These are phyloP conservation scores for Schizochytrium sp. DNA, from an alignment of 108 stramenopile genomes.

Conservation along the genomic window DNA sequence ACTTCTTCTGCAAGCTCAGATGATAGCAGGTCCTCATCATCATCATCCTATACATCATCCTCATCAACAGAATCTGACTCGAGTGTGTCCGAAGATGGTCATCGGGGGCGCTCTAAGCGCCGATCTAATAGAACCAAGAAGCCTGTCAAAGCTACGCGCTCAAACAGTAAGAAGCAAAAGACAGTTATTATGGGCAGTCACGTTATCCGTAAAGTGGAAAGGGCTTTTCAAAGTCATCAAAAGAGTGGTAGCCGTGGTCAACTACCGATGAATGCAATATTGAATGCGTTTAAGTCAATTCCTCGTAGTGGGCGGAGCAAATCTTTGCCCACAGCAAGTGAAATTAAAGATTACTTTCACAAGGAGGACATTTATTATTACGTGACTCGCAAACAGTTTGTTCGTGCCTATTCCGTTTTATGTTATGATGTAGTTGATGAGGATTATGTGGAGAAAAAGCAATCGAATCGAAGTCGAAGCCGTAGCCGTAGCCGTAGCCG, in stretches of 20 bases:
- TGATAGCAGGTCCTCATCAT: background rate
- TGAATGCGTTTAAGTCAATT: background rate
- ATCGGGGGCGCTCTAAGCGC: background rate
- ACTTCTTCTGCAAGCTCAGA: background rate
- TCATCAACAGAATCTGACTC: background rate
- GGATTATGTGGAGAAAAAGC: background rate
- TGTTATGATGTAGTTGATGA: slow-evolving; percentile 46
- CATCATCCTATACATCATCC: background rate
- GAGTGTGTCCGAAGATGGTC: background rate
- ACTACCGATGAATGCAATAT: background rate
- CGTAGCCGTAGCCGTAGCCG: background rate
- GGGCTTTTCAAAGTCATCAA: slow-evolving; percentile 21
- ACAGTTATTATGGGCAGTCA: slow-evolving; percentile 31
- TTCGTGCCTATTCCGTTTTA: slow-evolving; percentile 1
- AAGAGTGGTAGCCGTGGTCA: slow-evolving; percentile 20
- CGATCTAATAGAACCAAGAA: too few species aligned
- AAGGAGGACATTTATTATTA: slow-evolving; percentile 34
- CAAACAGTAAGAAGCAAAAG: slow-evolving; percentile 8
- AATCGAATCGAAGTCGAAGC: background rate
- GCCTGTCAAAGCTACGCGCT: background rate
- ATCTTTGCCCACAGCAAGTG: background rate
- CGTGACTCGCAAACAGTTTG: slow-evolving; percentile 24
- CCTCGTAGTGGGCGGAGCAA: slow-evolving; percentile 36
- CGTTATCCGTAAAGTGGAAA: slow-evolving; percentile 17
- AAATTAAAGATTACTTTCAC: background rate